A percentile compares a stretch with the other conserved stretches of the same genome.
phyloP scores from a whole-genome alignment of 2,329 filamentous ascomycete species.

The Eutypella sp. region DNA sequence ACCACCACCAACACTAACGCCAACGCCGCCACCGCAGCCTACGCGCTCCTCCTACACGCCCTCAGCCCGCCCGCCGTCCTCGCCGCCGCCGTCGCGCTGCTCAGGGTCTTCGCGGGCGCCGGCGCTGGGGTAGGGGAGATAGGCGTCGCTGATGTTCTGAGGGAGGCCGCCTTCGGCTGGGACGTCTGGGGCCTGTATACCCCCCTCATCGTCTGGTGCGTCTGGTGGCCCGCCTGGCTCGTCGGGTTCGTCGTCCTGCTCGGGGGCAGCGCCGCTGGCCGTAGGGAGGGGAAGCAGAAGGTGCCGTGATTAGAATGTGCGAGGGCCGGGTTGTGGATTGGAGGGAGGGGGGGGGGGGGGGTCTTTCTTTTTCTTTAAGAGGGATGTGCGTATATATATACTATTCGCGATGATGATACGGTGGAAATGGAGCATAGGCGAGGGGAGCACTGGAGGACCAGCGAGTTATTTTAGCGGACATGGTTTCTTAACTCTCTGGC shows the following conservation, averaged over 20 bases:
- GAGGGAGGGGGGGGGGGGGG: no score
- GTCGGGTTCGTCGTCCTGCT: slow-evolving; percentile 54
- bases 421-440: no score
- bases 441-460: no score
- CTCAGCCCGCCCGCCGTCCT: slow-evolving; percentile 55
- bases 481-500: no score
- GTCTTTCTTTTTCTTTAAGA: no score
- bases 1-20: slow-evolving; percentile 37
- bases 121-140: slow-evolving; percentile 1
- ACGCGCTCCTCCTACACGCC: slow-evolving; percentile 49
- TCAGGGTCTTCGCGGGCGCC: slow-evolving; percentile 8
- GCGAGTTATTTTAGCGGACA: no score
- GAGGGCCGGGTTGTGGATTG: slow-evolving; percentile 25
- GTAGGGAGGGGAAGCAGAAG: slow-evolving; percentile 10
- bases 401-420: no score
- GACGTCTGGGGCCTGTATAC: slow-evolving; percentile 86
- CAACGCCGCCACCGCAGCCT: slow-evolving; percentile 35
- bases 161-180: slow-evolving; percentile 79
- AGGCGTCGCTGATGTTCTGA: slow-evolving; percentile 54
- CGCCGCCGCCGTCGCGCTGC: slow-evolving; percentile 43
- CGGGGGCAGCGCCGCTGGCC: slow-evolving; percentile 24
- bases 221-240: slow-evolving; percentile 94
- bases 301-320: slow-evolving; percentile 14
- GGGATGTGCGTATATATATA: no score
- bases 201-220: slow-evolving; percentile 83